phyloP scores from a whole-genome alignment of 2,329 filamentous ascomycete genomes.

The Phialophora tarda region DNA sequence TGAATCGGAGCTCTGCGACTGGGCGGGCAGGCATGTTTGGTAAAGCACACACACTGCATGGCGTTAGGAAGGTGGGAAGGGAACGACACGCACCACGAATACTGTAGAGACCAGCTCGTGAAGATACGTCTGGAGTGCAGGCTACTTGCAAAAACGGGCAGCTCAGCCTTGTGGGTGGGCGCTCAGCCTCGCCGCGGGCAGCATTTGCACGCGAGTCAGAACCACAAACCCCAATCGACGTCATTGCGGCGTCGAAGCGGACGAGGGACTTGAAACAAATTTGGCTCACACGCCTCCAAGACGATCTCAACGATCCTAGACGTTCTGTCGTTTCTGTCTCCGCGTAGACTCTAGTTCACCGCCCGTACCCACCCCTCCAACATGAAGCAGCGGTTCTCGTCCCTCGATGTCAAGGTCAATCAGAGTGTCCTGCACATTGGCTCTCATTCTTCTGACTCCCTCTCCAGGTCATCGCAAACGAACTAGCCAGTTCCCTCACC shows the following conservation, averaged over 20 bases:
- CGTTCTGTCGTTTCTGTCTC: not conserved
- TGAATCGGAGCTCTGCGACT: not conserved
- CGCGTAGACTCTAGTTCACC: not conserved
- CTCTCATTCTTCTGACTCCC: slow-evolving; percentile 20
- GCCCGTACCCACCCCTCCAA: slow-evolving; percentile 24
- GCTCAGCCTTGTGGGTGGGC: slow-evolving; percentile 3
- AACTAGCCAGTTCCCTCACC: slow-evolving; percentile 78
- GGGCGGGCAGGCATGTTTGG: not conserved
- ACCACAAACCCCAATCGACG: slow-evolving; percentile 21
- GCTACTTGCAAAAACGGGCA: not conserved
- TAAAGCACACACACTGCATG: slow-evolving; percentile 10
- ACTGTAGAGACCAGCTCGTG: slow-evolving; percentile 13
- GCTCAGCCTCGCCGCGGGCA: slow-evolving; percentile 12
- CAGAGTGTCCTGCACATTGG: not conserved
- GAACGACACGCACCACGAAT: slow-evolving; percentile 16
- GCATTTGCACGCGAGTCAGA: not conserved
- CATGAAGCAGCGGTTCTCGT: slow-evolving; percentile 67
- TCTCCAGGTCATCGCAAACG: slow-evolving; percentile 83
- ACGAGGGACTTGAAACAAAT: not conserved
- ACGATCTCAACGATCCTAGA: not conserved
- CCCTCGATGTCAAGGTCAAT: slow-evolving; percentile 61
- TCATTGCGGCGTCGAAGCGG: slow-evolving; percentile 8
- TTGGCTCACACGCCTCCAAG: not conserved
- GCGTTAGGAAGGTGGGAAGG: slow-evolving; percentile 18
- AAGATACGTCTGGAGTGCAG: not conserved